phyloP scores from a whole-genome alignment of 2,329 filamentous ascomycete genomes.

The Sporothrix euskadiensis region DNA sequence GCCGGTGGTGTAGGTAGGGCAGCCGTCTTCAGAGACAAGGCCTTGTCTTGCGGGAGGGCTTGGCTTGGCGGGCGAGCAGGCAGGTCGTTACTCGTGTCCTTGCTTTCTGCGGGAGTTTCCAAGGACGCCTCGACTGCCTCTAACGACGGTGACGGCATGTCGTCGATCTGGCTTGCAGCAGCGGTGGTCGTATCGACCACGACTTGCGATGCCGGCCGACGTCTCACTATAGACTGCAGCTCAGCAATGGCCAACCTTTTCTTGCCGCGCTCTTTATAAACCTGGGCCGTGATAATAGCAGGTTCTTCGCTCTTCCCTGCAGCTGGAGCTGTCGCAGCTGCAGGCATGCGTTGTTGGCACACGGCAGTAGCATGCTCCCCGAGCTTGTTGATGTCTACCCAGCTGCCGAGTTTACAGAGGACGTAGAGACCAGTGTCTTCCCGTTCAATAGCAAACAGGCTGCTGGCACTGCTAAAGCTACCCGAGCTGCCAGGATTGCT shows the following conservation, averaged over 20 bases:
- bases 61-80: slow-evolving; percentile 21
- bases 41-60: background rate
- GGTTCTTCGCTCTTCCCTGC: slow-evolving; percentile 30
- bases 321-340: slow-evolving; percentile 29
- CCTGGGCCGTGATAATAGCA: slow-evolving; percentile 47
- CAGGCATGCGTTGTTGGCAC: slow-evolving; percentile 39
- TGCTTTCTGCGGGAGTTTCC: background rate
- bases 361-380: slow-evolving; percentile 51
- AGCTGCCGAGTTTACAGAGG: slow-evolving; percentile 66
- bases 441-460: slow-evolving; percentile 65
- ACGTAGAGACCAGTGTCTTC: slow-evolving; percentile 63
- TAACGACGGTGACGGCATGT: background rate
- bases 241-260: slow-evolving; percentile 63
- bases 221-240: slow-evolving; percentile 62
- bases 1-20: slow-evolving; percentile 25
- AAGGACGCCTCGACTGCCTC: background rate
- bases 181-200: slow-evolving; percentile 40
- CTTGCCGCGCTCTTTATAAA: slow-evolving; percentile 54
- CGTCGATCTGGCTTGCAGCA: slow-evolving; percentile 27
- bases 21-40: background rate
- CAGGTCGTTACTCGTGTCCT: background rate
- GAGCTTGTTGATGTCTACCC: slow-evolving; percentile 63
- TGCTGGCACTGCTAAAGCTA: slow-evolving; percentile 36
- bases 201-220: slow-evolving; percentile 49
- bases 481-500: slow-evolving; percentile 36